Percentiles rank a stretch among this genome's conserved stretches.
Evolutionary conservation across 169 alveolate genomes (phyloP).

Genomic region (Eimeria brunetti): DNA sequence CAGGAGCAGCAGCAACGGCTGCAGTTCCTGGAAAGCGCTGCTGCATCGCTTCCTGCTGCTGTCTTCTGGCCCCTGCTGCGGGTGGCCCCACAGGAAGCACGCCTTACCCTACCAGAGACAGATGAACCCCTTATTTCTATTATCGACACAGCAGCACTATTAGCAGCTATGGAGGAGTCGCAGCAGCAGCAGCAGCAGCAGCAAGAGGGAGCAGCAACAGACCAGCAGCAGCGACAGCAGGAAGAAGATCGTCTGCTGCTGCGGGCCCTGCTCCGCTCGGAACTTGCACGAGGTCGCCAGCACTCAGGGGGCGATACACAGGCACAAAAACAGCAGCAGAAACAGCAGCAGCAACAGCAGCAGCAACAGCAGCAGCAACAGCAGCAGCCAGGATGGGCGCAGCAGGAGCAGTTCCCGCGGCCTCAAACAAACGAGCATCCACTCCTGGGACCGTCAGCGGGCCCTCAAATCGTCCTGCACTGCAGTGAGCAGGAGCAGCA

Average conservation of each 20-base stretch:
- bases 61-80: constrained; percentile 62
- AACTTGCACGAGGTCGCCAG: constrained; percentile 2
- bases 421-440: neutral
- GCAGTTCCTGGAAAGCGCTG: constrained; percentile 33
- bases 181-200: constrained; percentile 22
- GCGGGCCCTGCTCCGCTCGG: constrained; percentile 31
- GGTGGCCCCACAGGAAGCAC: constrained; percentile 20
- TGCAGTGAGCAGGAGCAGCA: neutral
- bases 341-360: constrained; percentile 16
- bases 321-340: neutral
- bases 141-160: neutral
- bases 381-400: neutral
- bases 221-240: constrained; percentile 23
- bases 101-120: constrained; percentile 20
- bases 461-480: neutral
- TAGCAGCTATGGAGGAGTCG: constrained; percentile 14
- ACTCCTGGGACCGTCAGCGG: neutral
- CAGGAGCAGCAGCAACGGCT: constrained; percentile 72
- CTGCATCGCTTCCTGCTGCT: constrained; percentile 54
- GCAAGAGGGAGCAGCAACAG: neutral
- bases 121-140: constrained; percentile 31
- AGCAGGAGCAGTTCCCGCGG: constrained; percentile 5
- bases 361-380: constrained; percentile 9
- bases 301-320: neutral
- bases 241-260: constrained; percentile 1